Percentiles rank a stretch among this genome's conserved stretches.
Evolutionary conservation across 1,284 basidiomycete genomes (phyloP).

Genomic region (Golubevia sp.): DNA sequence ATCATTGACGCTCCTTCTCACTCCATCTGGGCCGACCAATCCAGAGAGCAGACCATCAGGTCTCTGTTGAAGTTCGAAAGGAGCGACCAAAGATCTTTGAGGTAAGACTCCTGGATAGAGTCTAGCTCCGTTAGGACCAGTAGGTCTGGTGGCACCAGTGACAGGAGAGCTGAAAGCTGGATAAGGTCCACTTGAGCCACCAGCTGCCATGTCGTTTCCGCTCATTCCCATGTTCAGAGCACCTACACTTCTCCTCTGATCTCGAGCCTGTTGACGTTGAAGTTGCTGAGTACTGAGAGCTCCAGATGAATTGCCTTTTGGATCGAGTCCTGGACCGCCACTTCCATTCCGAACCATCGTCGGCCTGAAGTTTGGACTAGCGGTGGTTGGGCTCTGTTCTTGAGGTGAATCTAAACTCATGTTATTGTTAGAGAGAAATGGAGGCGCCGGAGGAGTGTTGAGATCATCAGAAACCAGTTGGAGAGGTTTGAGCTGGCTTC

Average conservation of each 20-base stretch:
- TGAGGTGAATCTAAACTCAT: no score
- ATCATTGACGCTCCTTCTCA: slow-evolving; percentile 47
- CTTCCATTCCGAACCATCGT: no score
- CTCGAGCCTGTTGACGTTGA: slow-evolving; percentile 35
- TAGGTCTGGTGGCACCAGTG: slow-evolving; percentile 5
- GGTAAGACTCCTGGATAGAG: slow-evolving; percentile 51
- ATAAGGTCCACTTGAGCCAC: slow-evolving; percentile 48
- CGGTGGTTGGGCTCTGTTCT: no score
- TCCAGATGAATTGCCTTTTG: slow-evolving; percentile 9
- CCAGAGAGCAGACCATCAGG: slow-evolving; percentile 47
- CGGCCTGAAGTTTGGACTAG: no score
- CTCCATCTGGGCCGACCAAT: slow-evolving; percentile 44
- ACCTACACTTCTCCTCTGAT: slow-evolving; percentile 44
- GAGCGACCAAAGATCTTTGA: slow-evolving; percentile 51
- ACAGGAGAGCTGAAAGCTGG: slow-evolving; percentile 29
- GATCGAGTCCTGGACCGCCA: not conserved
- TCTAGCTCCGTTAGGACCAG: slow-evolving; percentile 12
- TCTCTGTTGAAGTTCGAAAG: slow-evolving; percentile 58
- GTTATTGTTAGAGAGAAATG: no score
- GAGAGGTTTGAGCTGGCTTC: slow-evolving; percentile 29
- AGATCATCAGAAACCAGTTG: slow-evolving; percentile 34
- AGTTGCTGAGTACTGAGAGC: slow-evolving; percentile 46
- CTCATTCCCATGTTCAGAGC: slow-evolving; percentile 44
- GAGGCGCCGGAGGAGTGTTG: not conserved
- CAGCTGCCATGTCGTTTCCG: slow-evolving; percentile 29